phyloP scores from a whole-genome alignment of 2,329 filamentous ascomycete genomes.

The Podosphaera xanthii region DNA sequence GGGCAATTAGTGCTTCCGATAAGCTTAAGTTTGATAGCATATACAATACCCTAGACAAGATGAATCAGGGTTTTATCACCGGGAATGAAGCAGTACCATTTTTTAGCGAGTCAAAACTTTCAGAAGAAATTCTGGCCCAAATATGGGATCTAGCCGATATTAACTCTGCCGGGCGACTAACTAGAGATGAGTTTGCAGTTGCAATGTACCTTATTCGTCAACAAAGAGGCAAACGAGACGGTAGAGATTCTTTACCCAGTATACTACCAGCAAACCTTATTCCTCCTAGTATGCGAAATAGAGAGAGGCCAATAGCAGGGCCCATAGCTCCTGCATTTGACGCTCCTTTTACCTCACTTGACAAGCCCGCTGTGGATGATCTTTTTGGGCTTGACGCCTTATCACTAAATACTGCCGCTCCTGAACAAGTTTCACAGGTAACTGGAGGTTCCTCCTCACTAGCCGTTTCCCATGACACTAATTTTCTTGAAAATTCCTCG shows the following conservation, averaged over 20 bases:
- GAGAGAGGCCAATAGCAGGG: constrained; percentile 24
- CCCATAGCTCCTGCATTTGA: constrained; percentile 23
- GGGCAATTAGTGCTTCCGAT: constrained; percentile 63
- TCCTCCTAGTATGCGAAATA: constrained; percentile 62
- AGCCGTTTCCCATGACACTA: constrained; percentile 17
- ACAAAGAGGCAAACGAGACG: constrained; percentile 51
- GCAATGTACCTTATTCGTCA: constrained; percentile 94
- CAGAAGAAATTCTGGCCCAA: constrained; percentile 72
- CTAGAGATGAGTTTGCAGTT: constrained; percentile 79
- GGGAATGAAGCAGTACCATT: constrained; percentile 89
- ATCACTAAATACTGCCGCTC: constrained; percentile 22
- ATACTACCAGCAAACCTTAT: constrained; percentile 62
- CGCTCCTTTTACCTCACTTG: constrained; percentile 22
- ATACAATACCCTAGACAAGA: constrained; percentile 64
- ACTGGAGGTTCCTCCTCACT: constrained; percentile 48
- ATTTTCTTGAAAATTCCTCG: constrained; percentile 10
- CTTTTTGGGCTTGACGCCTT: constrained; percentile 76
- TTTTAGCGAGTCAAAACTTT: constrained; percentile 74
- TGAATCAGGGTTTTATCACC: constrained; percentile 60
- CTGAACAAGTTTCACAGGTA: constrained; percentile 36
- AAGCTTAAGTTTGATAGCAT: constrained; percentile 75
- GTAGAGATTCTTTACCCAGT: constrained; percentile 39
- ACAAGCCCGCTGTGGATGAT: constrained; percentile 76
- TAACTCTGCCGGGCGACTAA: constrained; percentile 68
- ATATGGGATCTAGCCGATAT: constrained; percentile 97